Base-by-base conservation (phyloP, 768 basidiomycete species). In the Paxillus involutus region DNA sequence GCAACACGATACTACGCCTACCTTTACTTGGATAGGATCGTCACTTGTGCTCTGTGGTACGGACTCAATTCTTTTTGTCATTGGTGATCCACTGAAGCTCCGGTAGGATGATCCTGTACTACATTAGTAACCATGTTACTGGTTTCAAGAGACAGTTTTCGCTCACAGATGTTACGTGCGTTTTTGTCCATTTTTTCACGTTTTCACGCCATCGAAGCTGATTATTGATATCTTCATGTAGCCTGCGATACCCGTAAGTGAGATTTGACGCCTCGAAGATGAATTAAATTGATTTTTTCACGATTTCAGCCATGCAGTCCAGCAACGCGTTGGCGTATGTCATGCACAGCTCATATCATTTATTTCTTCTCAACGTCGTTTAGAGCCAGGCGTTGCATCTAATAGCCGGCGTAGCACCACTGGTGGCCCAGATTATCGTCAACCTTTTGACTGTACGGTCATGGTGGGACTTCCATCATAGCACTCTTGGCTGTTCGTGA, bases 391-490 rank as follows among this genome's bases (percentile, higher is more conserved):
- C 73, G 29, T 65, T 84, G 3, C 74, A 76, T 60, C 35, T 82
- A 4, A 80, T 84, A 51, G 17, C 56, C 13, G 17, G 4, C 8
- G 79, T 80, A 1, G 75, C 89, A 2, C 95, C 95, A 0, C 64
- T 91, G 3, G 58, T 82, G 37, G 67, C 88, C n/a, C 84, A 91
- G 62, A 74, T 82, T 30, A 54, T 86, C 21, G 75, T 93, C 62
- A 90, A 90, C 56, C 43, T 83, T 16, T 41, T 88, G n/a, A 85
- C 90, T 16, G 73, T 89, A 14, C 82, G 89, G 12, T 88, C 84
- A 1, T 85, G 84, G 80, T 96, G 94, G 93, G 95, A 96, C 64
- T 69, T 90, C 19, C 94, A 97, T 67, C 88, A 85, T 61, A 76
- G 87, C 46, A 46, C 58, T n/a, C 65, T 71, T 29, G 70, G 70